phyloP scores from a whole-genome alignment of 768 basidiomycete species.

The Saitozyma podzolica region DNA sequence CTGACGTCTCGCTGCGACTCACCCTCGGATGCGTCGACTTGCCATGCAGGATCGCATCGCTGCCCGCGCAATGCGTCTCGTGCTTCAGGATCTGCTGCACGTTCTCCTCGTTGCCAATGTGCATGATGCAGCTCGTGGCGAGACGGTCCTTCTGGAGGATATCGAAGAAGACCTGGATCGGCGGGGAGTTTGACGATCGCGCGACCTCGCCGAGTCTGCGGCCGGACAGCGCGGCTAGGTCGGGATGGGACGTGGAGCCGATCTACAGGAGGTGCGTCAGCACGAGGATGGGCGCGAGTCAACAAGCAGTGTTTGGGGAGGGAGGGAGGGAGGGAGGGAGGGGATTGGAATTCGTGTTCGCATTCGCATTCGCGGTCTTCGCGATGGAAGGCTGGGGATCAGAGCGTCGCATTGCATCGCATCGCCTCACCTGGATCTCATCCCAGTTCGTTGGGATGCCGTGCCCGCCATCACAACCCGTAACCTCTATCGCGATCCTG shows the following conservation, averaged over 20 bases:
- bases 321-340: no score
- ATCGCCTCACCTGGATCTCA: slow-evolving; percentile 38
- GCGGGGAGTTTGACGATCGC: neutral
- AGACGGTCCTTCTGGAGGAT: slow-evolving; percentile 43
- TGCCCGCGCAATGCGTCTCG: slow-evolving; percentile 43
- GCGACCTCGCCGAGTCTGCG: slow-evolving; percentile 30
- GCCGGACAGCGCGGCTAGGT: slow-evolving; percentile 22
- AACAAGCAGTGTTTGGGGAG: neutral
- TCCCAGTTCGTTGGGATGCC: slow-evolving; percentile 46
- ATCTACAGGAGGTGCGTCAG: slow-evolving; percentile 13
- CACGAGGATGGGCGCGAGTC: neutral
- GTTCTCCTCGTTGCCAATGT: slow-evolving; percentile 50
- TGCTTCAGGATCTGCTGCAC: slow-evolving; percentile 45
- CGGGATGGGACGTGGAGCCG: slow-evolving; percentile 29
- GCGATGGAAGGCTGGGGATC: no score
- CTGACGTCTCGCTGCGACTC: slow-evolving; percentile 6
- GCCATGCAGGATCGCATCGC: slow-evolving; percentile 47
- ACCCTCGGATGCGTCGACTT: slow-evolving; percentile 38
- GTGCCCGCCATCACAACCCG: slow-evolving; percentile 49
- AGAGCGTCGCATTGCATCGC: no score
- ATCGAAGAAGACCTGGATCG: slow-evolving; percentile 42
- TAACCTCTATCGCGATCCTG: slow-evolving; percentile 36
- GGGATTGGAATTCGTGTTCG: neutral
- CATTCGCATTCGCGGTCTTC: neutral
- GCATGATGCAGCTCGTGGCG: slow-evolving; percentile 45